Evolutionary conservation across 176 grass and related monocot genomes (phyloP).

Genomic region (Musa acuminata): DNA sequence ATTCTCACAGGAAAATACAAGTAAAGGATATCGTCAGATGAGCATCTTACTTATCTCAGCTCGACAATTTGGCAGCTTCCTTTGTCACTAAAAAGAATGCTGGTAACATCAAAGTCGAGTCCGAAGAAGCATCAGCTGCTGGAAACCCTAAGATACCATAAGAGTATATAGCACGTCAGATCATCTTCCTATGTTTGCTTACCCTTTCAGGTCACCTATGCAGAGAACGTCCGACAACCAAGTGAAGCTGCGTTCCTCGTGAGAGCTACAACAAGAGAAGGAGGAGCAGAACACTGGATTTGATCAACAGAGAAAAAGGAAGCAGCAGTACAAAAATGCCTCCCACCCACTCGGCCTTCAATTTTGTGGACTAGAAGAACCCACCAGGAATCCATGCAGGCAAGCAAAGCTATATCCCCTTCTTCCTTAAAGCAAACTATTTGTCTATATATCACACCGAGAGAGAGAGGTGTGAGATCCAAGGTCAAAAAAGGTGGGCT

Average conservation of each 20-base stretch:
- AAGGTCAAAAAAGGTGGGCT: constrained; percentile 42
- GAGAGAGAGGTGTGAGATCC: constrained; percentile 25
- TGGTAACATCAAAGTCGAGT: too few relatives aligned
- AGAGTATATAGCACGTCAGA: too few relatives aligned
- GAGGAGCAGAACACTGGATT: not conserved
- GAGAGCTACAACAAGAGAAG: not conserved
- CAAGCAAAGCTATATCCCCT: constrained; percentile 20
- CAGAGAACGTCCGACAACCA: not conserved
- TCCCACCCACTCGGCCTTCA: constrained; percentile 80
- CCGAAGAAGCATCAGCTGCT: too few relatives aligned
- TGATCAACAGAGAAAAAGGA: not conserved
- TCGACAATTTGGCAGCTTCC: too few relatives aligned
- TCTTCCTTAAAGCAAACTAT: constrained; percentile 19
- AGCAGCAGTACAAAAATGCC: constrained; percentile 23
- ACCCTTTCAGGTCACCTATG: too few relatives aligned
- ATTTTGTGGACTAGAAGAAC: constrained; percentile 67
- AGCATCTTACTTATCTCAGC: too few relatives aligned
- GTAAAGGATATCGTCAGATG: too few relatives aligned
- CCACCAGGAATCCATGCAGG: constrained; percentile 45
- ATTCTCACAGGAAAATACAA: too few relatives aligned
- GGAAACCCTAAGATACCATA: too few relatives aligned
- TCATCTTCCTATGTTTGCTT: too few relatives aligned
- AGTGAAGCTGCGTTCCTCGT: too few relatives aligned
- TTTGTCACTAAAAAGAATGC: too few relatives aligned
- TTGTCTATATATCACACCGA: constrained; percentile 10